These are phyloP conservation scores for Haplosporangium gracile DNA, from an alignment of 192 early-diverging fungal species.

Conservation along the genomic window DNA sequence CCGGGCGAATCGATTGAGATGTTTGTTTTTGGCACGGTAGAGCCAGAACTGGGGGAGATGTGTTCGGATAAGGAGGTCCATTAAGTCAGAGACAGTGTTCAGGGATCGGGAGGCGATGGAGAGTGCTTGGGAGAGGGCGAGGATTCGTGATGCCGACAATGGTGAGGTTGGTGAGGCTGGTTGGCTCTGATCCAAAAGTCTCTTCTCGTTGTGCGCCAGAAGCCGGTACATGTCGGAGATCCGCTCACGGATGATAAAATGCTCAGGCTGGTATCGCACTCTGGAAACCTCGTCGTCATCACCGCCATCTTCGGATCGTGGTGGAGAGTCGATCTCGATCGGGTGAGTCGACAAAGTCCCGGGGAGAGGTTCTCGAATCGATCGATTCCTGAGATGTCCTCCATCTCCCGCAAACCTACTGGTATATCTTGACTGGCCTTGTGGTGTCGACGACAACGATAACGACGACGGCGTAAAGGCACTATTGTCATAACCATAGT, in stretches of 20 bases:
- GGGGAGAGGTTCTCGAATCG: too few relatives aligned
- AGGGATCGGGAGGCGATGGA: too few relatives aligned
- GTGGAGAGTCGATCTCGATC: background rate
- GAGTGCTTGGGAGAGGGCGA: background rate
- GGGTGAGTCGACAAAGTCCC: background rate
- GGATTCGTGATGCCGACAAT: background rate
- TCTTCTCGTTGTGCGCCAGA: background rate
- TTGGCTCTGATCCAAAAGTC: background rate
- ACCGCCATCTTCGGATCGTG: background rate
- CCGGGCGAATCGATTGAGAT: background rate
- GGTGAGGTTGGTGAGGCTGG: background rate
- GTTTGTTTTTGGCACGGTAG: background rate
- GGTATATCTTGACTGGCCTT: too few relatives aligned
- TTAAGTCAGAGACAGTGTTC: slow-evolving; percentile 3
- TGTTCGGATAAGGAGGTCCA: slow-evolving; percentile 16
- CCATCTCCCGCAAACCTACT: too few relatives aligned
- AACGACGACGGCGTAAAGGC: background rate
- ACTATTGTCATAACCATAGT: background rate
- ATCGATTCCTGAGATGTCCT: too few relatives aligned
- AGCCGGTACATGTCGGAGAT: slow-evolving; percentile 5
- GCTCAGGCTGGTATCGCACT: slow-evolving; percentile 10
- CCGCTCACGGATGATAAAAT: background rate
- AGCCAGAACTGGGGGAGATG: slow-evolving; percentile 26
- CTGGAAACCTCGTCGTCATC: background rate
- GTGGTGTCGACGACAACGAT: too few relatives aligned